These are phyloP conservation scores for Rhizopus sp. DNA, from an alignment of 371 early-diverging fungal genomes.

Conservation along the genomic window DNA sequence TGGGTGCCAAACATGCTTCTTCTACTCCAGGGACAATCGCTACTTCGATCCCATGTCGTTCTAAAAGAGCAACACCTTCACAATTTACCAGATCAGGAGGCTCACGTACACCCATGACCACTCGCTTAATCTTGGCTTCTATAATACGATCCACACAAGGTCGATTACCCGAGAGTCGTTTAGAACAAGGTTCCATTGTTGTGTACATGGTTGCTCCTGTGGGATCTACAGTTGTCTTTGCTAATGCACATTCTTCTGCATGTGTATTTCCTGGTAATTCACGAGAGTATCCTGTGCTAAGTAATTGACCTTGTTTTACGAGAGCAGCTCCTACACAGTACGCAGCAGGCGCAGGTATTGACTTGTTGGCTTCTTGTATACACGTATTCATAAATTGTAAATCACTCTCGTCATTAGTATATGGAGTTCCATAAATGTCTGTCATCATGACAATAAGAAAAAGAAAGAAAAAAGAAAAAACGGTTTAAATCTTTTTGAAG, in stretches of 20 bases:
- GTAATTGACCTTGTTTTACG: conserved; percentile 51
- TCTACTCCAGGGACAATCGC: conserved; percentile 66
- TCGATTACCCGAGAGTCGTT: conserved; percentile 74
- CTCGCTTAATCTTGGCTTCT: conserved; percentile 69
- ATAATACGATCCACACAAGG: conserved; percentile 73
- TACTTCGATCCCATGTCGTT: conserved; percentile 66
- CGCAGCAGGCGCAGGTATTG: conserved; percentile 76
- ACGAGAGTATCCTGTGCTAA: conserved; percentile 80
- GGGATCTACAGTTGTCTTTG: conserved; percentile 54
- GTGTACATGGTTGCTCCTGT: conserved; percentile 72
- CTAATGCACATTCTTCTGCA: conserved; percentile 84
- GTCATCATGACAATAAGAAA: conserved; percentile 9
- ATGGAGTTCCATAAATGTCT: conserved; percentile 33
- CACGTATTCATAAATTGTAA: conserved; percentile 33
- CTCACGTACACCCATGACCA: conserved; percentile 88
- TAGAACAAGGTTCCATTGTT: conserved; percentile 92
- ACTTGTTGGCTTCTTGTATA: conserved; percentile 65
- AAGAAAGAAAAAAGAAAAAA: conserved; percentile 1
- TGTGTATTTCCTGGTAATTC: conserved; percentile 93
- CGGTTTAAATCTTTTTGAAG: background rate
- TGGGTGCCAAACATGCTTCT: conserved; percentile 73
- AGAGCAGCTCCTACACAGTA: conserved; percentile 94
- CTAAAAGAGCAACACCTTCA: conserved; percentile 63
- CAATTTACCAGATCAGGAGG: conserved; percentile 83
- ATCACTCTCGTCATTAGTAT: conserved; percentile 34